Base-by-base conservation (phyloP, 2,329 filamentous ascomycete genomes). In the Fusarium phyllophilum region DNA sequence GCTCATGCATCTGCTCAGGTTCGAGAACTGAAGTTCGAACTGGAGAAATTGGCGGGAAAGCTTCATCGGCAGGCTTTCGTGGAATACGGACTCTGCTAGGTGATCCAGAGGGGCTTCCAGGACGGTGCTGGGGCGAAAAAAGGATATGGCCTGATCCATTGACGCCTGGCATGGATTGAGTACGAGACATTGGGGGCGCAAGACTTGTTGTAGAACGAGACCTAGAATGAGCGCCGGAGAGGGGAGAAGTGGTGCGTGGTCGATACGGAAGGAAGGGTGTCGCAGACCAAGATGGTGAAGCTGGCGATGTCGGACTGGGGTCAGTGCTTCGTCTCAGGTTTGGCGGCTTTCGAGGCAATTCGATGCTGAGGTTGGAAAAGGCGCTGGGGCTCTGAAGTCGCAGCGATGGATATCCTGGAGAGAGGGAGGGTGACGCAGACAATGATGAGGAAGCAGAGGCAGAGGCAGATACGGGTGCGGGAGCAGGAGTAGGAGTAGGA, bases 151-250 rank as follows among this genome's bases (percentile, higher is more conserved):
- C 89, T 15, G 88, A 84, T 42, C 86, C 88, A 74, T 87, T 90
- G 62, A 91, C 86, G 34, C 89, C 89, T 18, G 90, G 90, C 85
- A 92, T 86, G 14, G 90, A 92, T 78, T 90, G 89, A 34, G 90
- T 90, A 72, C 90, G 88, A 20, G 87, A 87, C 86, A 92, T 91
- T 64, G 85, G 84, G 33, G 88, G 85, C 39, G 87, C 84, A 69
- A 89, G 81, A 77, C 86, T 89, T 34, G 86, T 87, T 31, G 86
- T 85, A 14, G 90, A 91, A 72, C 86, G 87, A 24, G 90, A 91
- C 70, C 90, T 84, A 63, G 85, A 82, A 78, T 92, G 90, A 38
- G 83, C 81, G 68, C 87, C 86, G 8, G 89, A 86, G 63, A 90
- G 85, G 26, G 90, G 90, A 24, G 90, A 92, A 22, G 89, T 86